Evolutionary conservation across 257 asterid genomes (phyloP).

Genomic region (Nicotiana attenuata): DNA sequence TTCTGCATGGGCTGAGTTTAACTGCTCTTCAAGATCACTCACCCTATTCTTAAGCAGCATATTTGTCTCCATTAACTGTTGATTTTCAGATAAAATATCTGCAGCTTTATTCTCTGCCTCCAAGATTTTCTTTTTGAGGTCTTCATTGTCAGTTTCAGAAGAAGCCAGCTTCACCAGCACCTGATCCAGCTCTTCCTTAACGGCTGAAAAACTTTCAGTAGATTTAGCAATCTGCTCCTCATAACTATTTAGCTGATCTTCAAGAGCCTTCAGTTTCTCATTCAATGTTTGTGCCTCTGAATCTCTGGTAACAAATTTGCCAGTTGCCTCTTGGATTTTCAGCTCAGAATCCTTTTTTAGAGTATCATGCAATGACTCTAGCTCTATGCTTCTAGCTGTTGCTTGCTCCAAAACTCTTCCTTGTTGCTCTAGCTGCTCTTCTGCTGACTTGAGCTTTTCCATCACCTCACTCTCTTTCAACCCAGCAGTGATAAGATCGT

Average conservation of each 20-base stretch:
- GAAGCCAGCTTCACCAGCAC: conserved; percentile 48
- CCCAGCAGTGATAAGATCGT: conserved; percentile 50
- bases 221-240: conserved; percentile 67
- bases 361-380: conserved; percentile 53
- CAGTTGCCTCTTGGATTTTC: conserved; percentile 61
- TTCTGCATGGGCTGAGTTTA: conserved; percentile 35
- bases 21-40: conserved; percentile 54
- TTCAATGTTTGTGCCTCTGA: conserved; percentile 56
- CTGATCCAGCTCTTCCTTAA: conserved; percentile 56
- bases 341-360: conserved; percentile 50
- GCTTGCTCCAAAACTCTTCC: conserved; percentile 50
- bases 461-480: conserved; percentile 45
- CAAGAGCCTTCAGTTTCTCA: conserved; percentile 55
- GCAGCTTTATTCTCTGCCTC: conserved; percentile 62
- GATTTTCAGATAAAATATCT: conserved; percentile 49
- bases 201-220: conserved; percentile 33
- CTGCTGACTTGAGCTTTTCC: conserved; percentile 69
- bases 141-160: conserved; percentile 48
- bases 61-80: conserved; percentile 48
- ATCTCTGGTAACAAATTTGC: conserved; percentile 53
- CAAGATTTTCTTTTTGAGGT: conserved; percentile 38
- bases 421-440: conserved; percentile 64
- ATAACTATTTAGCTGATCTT: conserved; percentile 51
- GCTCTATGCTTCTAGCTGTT: conserved; percentile 49
- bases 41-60: conserved; percentile 42